Percentiles rank a stretch among this genome's conserved stretches.
Evolutionary conservation across 1,284 basidiomycete species (phyloP).

Genomic region (Rhodofomes roseus): DNA sequence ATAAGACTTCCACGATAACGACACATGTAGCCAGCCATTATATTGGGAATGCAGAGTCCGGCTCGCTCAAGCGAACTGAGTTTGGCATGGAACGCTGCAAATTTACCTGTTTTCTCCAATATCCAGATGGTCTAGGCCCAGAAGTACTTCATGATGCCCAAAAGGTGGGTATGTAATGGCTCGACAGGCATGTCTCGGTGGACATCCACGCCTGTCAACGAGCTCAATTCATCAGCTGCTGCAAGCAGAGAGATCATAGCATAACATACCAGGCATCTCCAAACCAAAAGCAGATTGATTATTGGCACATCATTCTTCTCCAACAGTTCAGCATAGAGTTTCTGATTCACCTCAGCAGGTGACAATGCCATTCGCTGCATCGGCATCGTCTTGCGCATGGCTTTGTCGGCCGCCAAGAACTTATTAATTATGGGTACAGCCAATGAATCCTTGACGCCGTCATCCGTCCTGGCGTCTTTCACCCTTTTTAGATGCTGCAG

Average conservation of each 20-base stretch:
- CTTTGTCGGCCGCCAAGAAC: background rate
- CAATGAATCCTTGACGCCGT: background rate
- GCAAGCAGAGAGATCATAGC: background rate
- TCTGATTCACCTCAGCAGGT: background rate
- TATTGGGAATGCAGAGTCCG: slow-evolving; percentile 14
- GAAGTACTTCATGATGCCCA: slow-evolving; percentile 33
- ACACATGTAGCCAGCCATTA: slow-evolving; percentile 23
- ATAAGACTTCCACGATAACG: slow-evolving; percentile 24
- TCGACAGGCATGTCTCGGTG: slow-evolving; percentile 30
- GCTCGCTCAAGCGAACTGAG: slow-evolving; percentile 12
- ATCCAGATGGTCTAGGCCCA: slow-evolving; percentile 26
- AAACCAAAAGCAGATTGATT: background rate
- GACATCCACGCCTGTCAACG: slow-evolving; percentile 14
- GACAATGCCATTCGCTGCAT: background rate
- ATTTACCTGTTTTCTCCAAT: slow-evolving; percentile 17
- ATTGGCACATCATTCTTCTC: background rate
- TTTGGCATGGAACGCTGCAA: slow-evolving; percentile 16
- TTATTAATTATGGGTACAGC: background rate
- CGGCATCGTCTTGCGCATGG: background rate
- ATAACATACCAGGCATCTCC: background rate
- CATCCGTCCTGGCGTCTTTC: background rate
- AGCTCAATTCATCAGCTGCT: background rate
- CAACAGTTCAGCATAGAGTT: background rate
- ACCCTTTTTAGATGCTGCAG: background rate
- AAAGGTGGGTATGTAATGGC: slow-evolving; percentile 29